Percentiles rank a stretch among this genome's conserved stretches.
Conservation (phyloP, 2,329 filamentous ascomycete species). For the Elsinoe perseae region DNA sequence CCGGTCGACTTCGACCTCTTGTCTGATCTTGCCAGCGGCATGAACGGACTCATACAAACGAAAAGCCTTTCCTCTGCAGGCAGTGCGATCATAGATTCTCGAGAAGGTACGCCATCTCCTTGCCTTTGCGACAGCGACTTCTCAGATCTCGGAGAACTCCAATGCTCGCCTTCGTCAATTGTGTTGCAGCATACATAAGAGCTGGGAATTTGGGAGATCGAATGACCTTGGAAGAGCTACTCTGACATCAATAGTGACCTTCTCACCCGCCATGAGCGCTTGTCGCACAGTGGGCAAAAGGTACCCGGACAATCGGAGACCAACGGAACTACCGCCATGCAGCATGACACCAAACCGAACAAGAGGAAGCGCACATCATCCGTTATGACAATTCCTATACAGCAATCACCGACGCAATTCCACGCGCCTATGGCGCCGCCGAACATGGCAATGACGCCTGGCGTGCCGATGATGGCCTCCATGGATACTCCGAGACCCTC, state of each 20-base stretch:
- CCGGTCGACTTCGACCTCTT: not conserved
- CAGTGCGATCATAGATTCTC: conserved; percentile 37
- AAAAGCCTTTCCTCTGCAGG: conserved; percentile 35
- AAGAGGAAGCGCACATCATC: conserved; percentile 19
- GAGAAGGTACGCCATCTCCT: conserved; percentile 29
- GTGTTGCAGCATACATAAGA: not conserved
- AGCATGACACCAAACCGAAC: conserved; percentile 4
- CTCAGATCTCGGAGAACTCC: not conserved
- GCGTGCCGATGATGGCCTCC: conserved; percentile 15
- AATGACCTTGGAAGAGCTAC: not conserved
- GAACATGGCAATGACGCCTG: conserved; percentile 17
- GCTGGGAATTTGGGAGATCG: not conserved
- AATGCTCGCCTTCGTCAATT: not conserved
- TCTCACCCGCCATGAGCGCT: conserved; percentile 35
- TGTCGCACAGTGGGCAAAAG: conserved; percentile 30
- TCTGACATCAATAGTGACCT: conserved; percentile 29
- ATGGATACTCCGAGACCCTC: conserved; percentile 9
- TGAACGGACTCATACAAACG: conserved; percentile 30
- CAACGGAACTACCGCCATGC: not conserved
- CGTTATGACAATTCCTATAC: conserved; percentile 16
- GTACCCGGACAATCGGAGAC: not conserved
- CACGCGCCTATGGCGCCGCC: conserved; percentile 15
- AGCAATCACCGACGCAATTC: not conserved
- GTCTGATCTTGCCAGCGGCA: conserved; percentile 16
- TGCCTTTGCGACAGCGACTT: not conserved